Evolutionary conservation across 1,139 yeast species (phyloP).

Genomic region (Yamadazyma triangularis): DNA sequence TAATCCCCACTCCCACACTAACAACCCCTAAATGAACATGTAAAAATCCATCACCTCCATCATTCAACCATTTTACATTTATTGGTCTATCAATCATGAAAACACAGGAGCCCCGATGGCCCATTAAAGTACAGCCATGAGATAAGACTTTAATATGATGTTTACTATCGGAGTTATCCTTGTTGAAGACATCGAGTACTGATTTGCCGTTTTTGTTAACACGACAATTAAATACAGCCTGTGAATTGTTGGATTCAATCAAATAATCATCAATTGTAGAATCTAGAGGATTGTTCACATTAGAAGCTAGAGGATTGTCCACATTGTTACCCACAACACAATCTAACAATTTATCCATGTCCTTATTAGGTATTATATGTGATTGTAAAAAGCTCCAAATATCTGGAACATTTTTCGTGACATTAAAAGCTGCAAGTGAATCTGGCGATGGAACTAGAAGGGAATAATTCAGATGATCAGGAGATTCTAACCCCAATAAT

Average conservation of each 20-base stretch:
- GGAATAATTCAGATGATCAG: slow-evolving; percentile 44
- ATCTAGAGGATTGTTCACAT: too few relatives aligned
- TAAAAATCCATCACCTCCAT: slow-evolving; percentile 30
- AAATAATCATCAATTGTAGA: background rate
- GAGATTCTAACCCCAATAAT: slow-evolving; percentile 13
- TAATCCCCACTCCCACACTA: slow-evolving; percentile 62
- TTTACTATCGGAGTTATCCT: slow-evolving; percentile 35
- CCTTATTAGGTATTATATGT: slow-evolving; percentile 63
- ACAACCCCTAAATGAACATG: slow-evolving; percentile 61
- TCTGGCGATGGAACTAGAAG: slow-evolving; percentile 69
- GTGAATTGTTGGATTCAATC: slow-evolving; percentile 9
- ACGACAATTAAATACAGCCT: slow-evolving; percentile 7
- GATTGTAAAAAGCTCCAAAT: slow-evolving; percentile 56
- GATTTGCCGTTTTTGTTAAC: slow-evolving; percentile 6
- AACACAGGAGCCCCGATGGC: slow-evolving; percentile 44
- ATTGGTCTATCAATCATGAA: slow-evolving; percentile 67
- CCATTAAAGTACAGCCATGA: slow-evolving; percentile 60
- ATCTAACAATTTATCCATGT: slow-evolving; percentile 28
- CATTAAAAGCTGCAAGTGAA: slow-evolving; percentile 51
- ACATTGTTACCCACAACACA: slow-evolving; percentile 24
- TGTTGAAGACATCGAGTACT: slow-evolving; percentile 7
- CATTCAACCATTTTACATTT: slow-evolving; percentile 52
- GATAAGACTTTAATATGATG: slow-evolving; percentile 63
- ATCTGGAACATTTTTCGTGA: slow-evolving; percentile 39
- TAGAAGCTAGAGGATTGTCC: too few relatives aligned